Percentiles rank a stretch among this genome's conserved stretches.
phyloP scores from a whole-genome alignment of 305 asterid genomes.

The Salvia sclarea region DNA sequence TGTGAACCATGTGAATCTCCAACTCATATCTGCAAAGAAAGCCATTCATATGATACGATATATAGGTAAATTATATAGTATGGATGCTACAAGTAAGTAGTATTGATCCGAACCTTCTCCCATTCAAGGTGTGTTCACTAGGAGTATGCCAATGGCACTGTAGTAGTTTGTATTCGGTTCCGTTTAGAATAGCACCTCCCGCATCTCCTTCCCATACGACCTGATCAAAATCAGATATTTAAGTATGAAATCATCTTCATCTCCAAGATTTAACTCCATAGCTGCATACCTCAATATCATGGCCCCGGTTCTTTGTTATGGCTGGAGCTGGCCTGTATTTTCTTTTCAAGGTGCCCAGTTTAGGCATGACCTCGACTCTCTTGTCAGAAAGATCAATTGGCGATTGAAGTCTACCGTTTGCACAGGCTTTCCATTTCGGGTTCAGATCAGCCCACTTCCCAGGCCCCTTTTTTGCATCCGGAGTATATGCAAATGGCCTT shows the following conservation, averaged over 20 bases:
- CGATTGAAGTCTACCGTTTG: constrained; percentile 55
- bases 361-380: constrained; percentile 32
- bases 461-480: constrained; percentile 48
- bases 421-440: constrained; percentile 50
- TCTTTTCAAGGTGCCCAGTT: constrained; percentile 38
- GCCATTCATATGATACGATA: not conserved
- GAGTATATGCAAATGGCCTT: constrained; percentile 39
- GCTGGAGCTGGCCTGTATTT: constrained; percentile 57
- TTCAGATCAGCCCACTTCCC: constrained; percentile 47
- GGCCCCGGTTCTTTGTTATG: constrained; percentile 52
- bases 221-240: constrained; percentile 31
- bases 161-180: constrained; percentile 39
- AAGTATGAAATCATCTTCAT: not conserved
- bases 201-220: constrained; percentile 66
- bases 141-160: constrained; percentile 92
- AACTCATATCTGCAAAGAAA: constrained; percentile 41
- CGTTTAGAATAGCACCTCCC: constrained; percentile 49
- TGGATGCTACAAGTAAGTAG: not conserved
- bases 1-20: constrained; percentile 78
- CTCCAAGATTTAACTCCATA: no score
- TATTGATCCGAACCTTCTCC: constrained; percentile 41
- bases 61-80: no score
- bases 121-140: constrained; percentile 71
- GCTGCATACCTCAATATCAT: constrained; percentile 53
- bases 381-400: constrained; percentile 56